Conservation (phyloP, 176 grass and related monocot genomes). For the Puccinellia tenuiflora region DNA sequence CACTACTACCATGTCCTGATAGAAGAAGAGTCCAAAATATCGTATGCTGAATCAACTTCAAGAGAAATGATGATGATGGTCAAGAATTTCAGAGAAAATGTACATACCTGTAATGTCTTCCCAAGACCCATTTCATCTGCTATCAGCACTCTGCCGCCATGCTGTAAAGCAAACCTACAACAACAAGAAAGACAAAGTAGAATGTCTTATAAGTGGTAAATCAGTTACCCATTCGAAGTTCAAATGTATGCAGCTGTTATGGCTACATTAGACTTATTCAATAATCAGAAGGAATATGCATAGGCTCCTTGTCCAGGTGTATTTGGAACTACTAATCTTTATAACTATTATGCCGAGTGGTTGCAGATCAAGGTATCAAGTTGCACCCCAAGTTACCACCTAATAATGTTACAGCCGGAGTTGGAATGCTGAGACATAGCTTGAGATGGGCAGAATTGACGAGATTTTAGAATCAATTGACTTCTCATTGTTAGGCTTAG, state of each 20-base stretch:
- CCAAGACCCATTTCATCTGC: constrained; percentile 99
- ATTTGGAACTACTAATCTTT: neutral
- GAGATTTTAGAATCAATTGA: neutral
- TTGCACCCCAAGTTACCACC: neutral
- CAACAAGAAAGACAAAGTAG: neutral
- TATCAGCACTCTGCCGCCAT: constrained; percentile 77
- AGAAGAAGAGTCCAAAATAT: neutral
- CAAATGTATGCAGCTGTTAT: neutral
- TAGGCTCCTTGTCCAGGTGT: neutral
- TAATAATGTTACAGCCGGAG: neutral
- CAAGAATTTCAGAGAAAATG: neutral
- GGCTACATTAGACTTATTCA: neutral
- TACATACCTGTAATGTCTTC: constrained; percentile 79
- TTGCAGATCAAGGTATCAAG: neutral
- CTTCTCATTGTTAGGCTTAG: neutral
- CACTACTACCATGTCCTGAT: neutral
- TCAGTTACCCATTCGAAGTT: neutral
- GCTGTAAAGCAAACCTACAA: constrained; percentile 81
- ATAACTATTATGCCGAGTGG: neutral
- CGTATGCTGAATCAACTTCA: constrained; percentile 8
- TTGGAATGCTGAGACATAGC: neutral
- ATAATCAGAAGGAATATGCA: neutral
- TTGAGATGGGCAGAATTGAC: neutral
- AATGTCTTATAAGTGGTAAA: neutral
- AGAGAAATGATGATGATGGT: neutral